Evolutionary conservation across 768 basidiomycete genomes (phyloP).

Genomic region (Auriscalpium microsporum): DNA sequence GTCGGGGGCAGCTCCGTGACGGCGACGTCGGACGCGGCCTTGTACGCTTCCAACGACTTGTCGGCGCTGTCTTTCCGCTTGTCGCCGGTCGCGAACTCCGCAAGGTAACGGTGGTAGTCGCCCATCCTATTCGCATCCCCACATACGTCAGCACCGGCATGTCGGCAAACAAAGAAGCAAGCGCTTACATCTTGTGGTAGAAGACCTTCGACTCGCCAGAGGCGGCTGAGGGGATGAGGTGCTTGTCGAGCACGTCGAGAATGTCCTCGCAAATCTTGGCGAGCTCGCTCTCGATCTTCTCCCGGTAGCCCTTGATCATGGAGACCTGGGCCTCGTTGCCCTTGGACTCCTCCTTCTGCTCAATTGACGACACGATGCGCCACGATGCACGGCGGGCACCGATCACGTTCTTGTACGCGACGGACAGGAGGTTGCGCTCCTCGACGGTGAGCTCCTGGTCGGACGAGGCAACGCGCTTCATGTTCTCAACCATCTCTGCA

Average conservation of each 20-base stretch:
- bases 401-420: constrained; percentile 99
- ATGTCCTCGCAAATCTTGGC: constrained; percentile 99
- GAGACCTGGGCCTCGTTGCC: constrained; percentile 92
- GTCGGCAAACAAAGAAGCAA: neutral
- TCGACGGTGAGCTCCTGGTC: constrained; percentile 98
- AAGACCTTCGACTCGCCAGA: constrained; percentile 98
- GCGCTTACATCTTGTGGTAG: constrained; percentile 97
- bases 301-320: constrained; percentile 97
- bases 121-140: constrained; percentile 66
- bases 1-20: constrained; percentile 92
- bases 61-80: constrained; percentile 96
- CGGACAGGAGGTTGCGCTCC: constrained; percentile 95
- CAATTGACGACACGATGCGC: constrained; percentile 97
- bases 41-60: constrained; percentile 96
- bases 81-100: constrained; percentile 96
- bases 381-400: constrained; percentile 97
- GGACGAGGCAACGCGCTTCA: constrained; percentile 96
- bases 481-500: constrained; percentile 96
- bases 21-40: constrained; percentile 95
- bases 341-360: constrained; percentile 99
- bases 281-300: constrained; percentile 95
- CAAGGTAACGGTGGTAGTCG: constrained; percentile 98
- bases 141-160: neutral
- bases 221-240: constrained; percentile 94
- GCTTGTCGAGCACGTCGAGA: constrained; percentile 93